Base-by-base conservation (phyloP, 1,139 yeast genomes). In the Yamadazyma diospyri region DNA sequence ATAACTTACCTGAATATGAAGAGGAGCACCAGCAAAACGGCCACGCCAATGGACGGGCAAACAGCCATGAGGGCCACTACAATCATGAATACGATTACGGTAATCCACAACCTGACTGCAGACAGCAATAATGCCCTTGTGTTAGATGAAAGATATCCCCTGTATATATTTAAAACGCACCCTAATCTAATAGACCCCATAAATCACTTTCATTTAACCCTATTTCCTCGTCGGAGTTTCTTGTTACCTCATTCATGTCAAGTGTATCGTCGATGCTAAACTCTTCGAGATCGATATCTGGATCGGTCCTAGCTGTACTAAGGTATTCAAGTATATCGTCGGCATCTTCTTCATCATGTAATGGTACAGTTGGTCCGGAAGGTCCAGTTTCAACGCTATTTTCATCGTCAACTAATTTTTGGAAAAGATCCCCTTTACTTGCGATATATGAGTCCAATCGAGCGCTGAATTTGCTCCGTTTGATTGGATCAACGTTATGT, bases 381-480 rank as follows among this genome's bases (percentile, higher is more conserved):
- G 74, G 65, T 5, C 56, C 53, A 14, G 49, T 38, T 35, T 70
- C 77, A 23, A 71, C 53, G 34, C 70, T 71, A 26, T 53, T 53
- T 23, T 59, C 63, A 28, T 59, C 59, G 32, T 55, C 53, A 4
- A 52, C 47, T 24, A 57, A 42, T 9, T 45, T 43, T 29, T 56
- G 48, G 39, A 33, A 50, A 33, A 38, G 31, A 11, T 36, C 33
- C n/a, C 33, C 24, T 21, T 40, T 38, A 22, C 35, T 36, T 12
- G 37, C 36, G 21, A 40, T 38, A 33, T 35, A 39, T 22, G 35
- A 28, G 19, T 39, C 36, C 10, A 48, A 37, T 15, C 42, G 42
- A 11, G 25, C 34, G 2, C 28, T 27, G 4, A 25, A 27, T 15
- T 40, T 33, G 1, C 31, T 32, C 29, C 45, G 44, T 34, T 64